These are phyloP conservation scores for Stagonosporopsis rhizophila DNA, from an alignment of 2,329 filamentous ascomycete species.

Conservation along the genomic window DNA sequence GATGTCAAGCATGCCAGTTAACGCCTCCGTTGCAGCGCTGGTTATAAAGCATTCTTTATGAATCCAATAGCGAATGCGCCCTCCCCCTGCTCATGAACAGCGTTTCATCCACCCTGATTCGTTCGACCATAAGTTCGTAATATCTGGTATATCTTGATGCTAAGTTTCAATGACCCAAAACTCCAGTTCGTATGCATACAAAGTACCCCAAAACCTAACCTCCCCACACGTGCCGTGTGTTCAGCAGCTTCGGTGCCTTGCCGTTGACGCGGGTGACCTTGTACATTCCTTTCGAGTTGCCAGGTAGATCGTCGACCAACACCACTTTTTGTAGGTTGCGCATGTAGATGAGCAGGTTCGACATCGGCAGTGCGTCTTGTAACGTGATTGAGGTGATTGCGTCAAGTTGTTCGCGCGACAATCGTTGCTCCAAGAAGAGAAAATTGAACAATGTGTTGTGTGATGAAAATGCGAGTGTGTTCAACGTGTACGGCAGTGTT, in stretches of 20 bases:
- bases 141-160: slow-evolving; percentile 13
- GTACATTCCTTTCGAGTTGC: slow-evolving; percentile 23
- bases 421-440: slow-evolving; percentile 29
- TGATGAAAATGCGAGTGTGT: slow-evolving; percentile 31
- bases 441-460: slow-evolving; percentile 40
- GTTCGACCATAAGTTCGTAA: neutral
- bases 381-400: slow-evolving; percentile 31
- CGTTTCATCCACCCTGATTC: neutral
- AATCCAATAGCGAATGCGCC: neutral
- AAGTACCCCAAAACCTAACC: neutral
- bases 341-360: slow-evolving; percentile 27
- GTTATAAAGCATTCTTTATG: neutral
- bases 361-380: slow-evolving; percentile 22
- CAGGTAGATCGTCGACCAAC: slow-evolving; percentile 14
- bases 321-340: slow-evolving; percentile 31
- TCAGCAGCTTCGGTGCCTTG: slow-evolving; percentile 23
- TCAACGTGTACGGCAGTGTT: slow-evolving; percentile 34
- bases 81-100: neutral
- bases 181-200: slow-evolving; percentile 4
- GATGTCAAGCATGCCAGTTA: neutral
- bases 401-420: slow-evolving; percentile 29
- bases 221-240: slow-evolving; percentile 18
- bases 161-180: neutral
- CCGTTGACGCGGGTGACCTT: slow-evolving; percentile 26
- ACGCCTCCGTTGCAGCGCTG: neutral